Evolutionary conservation across 345 rosid genomes (phyloP), one percentile per base, ranked within the genome.

Genomic region (Rhizophora mangle): DNA sequence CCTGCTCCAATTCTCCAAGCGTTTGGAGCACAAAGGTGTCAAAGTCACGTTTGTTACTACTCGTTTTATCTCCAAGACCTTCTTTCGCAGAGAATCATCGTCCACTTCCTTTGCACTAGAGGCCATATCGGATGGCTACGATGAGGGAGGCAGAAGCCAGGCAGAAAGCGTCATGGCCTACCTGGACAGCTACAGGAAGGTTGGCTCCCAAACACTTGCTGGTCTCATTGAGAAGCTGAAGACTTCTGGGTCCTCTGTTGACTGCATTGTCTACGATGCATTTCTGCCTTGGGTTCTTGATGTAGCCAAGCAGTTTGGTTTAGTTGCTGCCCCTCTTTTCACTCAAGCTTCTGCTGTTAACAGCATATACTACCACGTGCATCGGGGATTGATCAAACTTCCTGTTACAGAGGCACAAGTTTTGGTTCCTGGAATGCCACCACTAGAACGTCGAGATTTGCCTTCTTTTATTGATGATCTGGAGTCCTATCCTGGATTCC

Each of bases 271-370:
- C 4, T 81, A 74, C n/a, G 78, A 81, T 58, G 64, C 62, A 0
- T 37, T 74, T 3, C 22, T 81, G 70, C 68, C 75, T 19, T 78
- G 79, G 81, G 79, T 64, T 4, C 76, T 72, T 59, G 84, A 81
- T 62, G 76, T 76, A 0, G 79, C 84, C 3, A 83, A 80, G 79
- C 37, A 54, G 37, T 73, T 80, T 34, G 84, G 77, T 7, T 0
- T 78, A 4, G 6, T 19, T 0, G 64, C 65, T 19, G 82, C 52
- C 10, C 66, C 13, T n/a, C 80, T 83, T 64, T 69, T 78, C 51
- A 83, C 82, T 5, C 84, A 83, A 26, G 53, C 82, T 2, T 80
- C 84, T 65, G 72, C 81, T 63, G 86, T 80, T 2, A 71, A 78
- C 60, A 43, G 3, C 56, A 46, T 78, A 1, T 78, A 80, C 66